phyloP scores from a whole-genome alignment of 179 eudicot species.

The Beta lomatogona region DNA sequence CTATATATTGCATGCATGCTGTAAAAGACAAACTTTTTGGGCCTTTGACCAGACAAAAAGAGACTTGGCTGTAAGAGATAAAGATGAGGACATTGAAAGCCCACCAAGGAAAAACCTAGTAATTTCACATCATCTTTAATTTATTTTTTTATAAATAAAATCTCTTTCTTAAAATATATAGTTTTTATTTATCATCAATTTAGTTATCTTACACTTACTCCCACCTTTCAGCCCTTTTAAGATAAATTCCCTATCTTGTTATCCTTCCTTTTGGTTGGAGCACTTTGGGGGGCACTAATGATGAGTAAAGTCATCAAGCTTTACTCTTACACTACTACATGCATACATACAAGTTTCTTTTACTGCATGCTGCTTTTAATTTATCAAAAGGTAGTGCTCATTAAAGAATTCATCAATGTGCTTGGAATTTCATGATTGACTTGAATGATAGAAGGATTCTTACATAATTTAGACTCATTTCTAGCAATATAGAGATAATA shows the following conservation, averaged over 20 bases:
- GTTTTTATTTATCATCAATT: conserved; percentile 9
- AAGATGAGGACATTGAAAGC: conserved; percentile 35
- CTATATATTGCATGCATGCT: conserved; percentile 28
- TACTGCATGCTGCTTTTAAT: conserved; percentile 15
- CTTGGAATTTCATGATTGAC: conserved; percentile 2
- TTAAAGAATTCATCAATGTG: background rate
- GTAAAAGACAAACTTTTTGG: conserved; percentile 28
- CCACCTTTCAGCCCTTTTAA: conserved; percentile 37
- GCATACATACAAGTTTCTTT: conserved; percentile 16
- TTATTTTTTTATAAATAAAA: too few relatives aligned
- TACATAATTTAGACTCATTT: background rate
- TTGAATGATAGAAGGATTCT: background rate
- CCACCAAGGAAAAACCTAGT: conserved; percentile 36
- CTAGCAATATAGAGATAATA: background rate
- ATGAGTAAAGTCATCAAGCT: conserved; percentile 27
- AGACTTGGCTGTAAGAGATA: background rate
- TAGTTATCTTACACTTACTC: conserved; percentile 18
- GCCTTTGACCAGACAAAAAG: conserved; percentile 28
- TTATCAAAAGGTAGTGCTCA: background rate
- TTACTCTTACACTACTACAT: conserved; percentile 2
- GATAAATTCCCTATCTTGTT: background rate
- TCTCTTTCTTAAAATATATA: too few relatives aligned
- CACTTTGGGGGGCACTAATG: conserved; percentile 19
- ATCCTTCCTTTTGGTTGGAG: conserved; percentile 24
- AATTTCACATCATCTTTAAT: conserved; percentile 26